Base-by-base conservation (phyloP, 225 moss, liverwort and hornwort species). In the Ulota crispa region DNA sequence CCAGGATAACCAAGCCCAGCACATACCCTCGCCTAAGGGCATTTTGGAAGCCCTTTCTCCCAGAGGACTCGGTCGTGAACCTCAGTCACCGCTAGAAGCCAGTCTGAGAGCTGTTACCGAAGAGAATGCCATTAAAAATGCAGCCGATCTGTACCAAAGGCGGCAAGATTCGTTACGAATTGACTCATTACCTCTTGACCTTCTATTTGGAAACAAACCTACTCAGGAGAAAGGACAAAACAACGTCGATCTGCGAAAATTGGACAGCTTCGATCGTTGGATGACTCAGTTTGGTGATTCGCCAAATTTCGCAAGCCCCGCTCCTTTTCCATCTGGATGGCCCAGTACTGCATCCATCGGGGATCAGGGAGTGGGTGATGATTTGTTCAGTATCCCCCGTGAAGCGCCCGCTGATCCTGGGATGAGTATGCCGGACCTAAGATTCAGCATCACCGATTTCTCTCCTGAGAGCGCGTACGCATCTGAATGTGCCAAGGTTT, bases 401-500 rank as follows among this genome's bases (percentile, higher is more conserved):
- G 83, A 81, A 47, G 80, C 83, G 72, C 85, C 77, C 54, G 81
- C 37, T 8, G 81, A 88, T 45, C 43, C 78, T 67, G 80, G 84
- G 53, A 65, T 83, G 70, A 82, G 75, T 30, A 55, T 79, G 43
- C 87, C 89, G 42, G 94, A 95, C 42, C 93, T 90, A 26, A 85
- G 89, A 24, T 99, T 90, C 36, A 93, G 85, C 79, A 91, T 99
- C 26, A 78, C 83, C 18, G 98, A 99, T 43, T 94, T 91, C 73
- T 93, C 93, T 39, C 98, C 98, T n/a, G 98, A 95, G 56, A 92
- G 92, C 91, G 91, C 90, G 64, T 92, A 85, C 45, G 79, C 88
- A 24, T 83, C 83, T 32, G 93, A 88, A 78, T 93, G 94, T 72
- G 82, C 89, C 21, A 99, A 95, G 88, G 94, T 99, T 10, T 73